A percentile compares a stretch with the other conserved stretches of the same genome.
phyloP scores from a whole-genome alignment of 1,284 basidiomycete genomes.

The Pisolithus thermaeus region DNA sequence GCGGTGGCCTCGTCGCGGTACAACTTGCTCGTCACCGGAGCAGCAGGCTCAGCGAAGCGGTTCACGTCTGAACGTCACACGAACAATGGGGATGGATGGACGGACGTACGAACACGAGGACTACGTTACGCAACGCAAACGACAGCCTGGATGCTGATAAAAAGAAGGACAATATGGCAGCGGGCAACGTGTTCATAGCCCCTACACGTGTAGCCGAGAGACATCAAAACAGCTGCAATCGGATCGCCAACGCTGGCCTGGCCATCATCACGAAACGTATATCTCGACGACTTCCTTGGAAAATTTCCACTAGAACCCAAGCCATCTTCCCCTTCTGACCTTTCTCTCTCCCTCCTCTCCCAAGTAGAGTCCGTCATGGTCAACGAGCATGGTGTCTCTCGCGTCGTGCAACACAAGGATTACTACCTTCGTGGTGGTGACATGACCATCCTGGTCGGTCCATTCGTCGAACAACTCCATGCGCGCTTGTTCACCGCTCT shows the following conservation, averaged over 20 bases:
- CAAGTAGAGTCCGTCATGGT: constrained; percentile 20
- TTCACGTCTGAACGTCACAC: no score
- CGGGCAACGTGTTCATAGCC: constrained; percentile 21
- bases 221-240: constrained; percentile 6
- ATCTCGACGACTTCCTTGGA: constrained; percentile 27
- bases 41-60: no score
- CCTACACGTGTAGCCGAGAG: constrained; percentile 33
- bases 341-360: constrained; percentile 17
- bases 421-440: constrained; percentile 54
- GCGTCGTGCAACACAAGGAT: constrained; percentile 32
- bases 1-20: no score
- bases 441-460: constrained; percentile 46
- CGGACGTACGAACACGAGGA: no score
- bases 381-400: constrained; percentile 21
- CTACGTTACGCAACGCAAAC: no score
- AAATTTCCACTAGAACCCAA: constrained; percentile 31
- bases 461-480: constrained; percentile 1
- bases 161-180: constrained; percentile 15
- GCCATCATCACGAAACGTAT: constrained; percentile 20
- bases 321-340: constrained; percentile 19
- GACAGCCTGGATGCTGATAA: constrained; percentile 1
- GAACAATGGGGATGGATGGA: no score
- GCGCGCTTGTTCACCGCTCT: constrained; percentile 13
- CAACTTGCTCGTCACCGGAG: no score
- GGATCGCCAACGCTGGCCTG: constrained; percentile 15